phyloP scores from a whole-genome alignment of 352 stramenopile species.

The Globisporangium recalcitrans region DNA sequence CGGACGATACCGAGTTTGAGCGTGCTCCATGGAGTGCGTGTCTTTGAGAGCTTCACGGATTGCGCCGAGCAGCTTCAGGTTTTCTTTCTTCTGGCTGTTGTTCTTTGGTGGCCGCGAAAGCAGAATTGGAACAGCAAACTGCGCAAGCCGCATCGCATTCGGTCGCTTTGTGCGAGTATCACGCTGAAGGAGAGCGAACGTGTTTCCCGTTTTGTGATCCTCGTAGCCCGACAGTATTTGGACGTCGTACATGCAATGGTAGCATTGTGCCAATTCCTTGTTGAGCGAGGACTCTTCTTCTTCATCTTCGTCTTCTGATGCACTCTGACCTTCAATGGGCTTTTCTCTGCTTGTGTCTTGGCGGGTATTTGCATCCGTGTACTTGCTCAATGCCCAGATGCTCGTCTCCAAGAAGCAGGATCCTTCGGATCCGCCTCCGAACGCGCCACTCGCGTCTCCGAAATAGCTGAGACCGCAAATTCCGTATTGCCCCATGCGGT shows the following conservation, averaged over 20 bases:
- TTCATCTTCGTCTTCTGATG: conserved; percentile 7
- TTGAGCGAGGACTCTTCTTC: conserved; percentile 37
- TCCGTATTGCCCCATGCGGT: conserved; percentile 36
- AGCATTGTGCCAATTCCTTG: conserved; percentile 55
- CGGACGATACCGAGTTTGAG: neutral
- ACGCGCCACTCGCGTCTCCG: conserved; percentile 3
- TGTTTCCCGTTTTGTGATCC: conserved; percentile 54
- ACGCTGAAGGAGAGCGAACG: conserved; percentile 25
- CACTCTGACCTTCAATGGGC: conserved; percentile 5
- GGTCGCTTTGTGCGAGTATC: conserved; percentile 15
- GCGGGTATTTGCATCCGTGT: conserved; percentile 13
- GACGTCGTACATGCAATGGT: conserved; percentile 68
- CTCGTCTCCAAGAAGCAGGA: conserved; percentile 44
- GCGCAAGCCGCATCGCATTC: conserved; percentile 29
- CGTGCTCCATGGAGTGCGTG: conserved; percentile 5
- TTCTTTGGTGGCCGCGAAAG: conserved; percentile 48
- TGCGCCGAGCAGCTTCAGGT: conserved; percentile 54
- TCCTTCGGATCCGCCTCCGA: conserved; percentile 1
- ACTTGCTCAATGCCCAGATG: conserved; percentile 28
- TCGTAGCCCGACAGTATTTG: conserved; percentile 49
- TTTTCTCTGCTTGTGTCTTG: conserved; percentile 10
- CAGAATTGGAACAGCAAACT: conserved; percentile 58
- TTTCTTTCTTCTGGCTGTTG: conserved; percentile 73
- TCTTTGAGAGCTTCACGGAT: conserved; percentile 40
- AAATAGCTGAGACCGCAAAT: conserved; percentile 42